phyloP scores from a whole-genome alignment of 768 basidiomycete species.

The Lepiota venenata region DNA sequence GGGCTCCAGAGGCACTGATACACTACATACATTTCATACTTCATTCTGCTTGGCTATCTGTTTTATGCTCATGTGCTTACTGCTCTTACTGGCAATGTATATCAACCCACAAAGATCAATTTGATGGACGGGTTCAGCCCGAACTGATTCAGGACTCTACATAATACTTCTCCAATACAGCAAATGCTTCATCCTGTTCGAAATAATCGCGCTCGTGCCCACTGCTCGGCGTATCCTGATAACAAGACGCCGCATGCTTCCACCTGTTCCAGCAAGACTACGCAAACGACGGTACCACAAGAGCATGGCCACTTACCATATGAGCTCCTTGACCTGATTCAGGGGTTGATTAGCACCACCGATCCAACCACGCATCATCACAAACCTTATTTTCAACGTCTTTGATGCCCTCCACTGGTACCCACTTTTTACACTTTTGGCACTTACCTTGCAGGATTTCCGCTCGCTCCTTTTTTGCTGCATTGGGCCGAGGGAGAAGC shows the following conservation, averaged over 20 bases:
- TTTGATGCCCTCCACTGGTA: slow-evolving; percentile 70
- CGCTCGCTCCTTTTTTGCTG: slow-evolving; percentile 58
- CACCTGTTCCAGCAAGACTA: slow-evolving; percentile 41
- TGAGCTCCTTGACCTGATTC: slow-evolving; percentile 64
- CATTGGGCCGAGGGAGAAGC: slow-evolving; percentile 34
- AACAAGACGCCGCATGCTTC: slow-evolving; percentile 82
- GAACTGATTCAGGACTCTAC: background rate
- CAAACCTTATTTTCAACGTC: slow-evolving; percentile 67
- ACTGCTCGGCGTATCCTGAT: slow-evolving; percentile 50
- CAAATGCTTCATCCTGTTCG: slow-evolving; percentile 47
- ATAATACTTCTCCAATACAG: slow-evolving; percentile 7
- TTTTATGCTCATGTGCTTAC: slow-evolving; percentile 10
- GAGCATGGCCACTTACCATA: slow-evolving; percentile 52
- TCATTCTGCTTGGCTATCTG: slow-evolving; percentile 7
- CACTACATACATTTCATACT: slow-evolving; percentile 8
- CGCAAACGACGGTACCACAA: background rate
- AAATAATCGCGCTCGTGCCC: slow-evolving; percentile 55
- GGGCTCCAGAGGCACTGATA: slow-evolving; percentile 9
- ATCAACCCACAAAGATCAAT: slow-evolving; percentile 4
- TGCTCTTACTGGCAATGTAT: slow-evolving; percentile 7
- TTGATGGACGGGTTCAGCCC: background rate
- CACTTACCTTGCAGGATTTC: slow-evolving; percentile 69
- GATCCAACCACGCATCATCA: slow-evolving; percentile 3
- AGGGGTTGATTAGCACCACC: background rate
- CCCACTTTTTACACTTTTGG: slow-evolving; percentile 74